These are phyloP conservation scores for Tremellales sp. DNA, from an alignment of 1,284 basidiomycete genomes.

Conservation along the genomic window DNA sequence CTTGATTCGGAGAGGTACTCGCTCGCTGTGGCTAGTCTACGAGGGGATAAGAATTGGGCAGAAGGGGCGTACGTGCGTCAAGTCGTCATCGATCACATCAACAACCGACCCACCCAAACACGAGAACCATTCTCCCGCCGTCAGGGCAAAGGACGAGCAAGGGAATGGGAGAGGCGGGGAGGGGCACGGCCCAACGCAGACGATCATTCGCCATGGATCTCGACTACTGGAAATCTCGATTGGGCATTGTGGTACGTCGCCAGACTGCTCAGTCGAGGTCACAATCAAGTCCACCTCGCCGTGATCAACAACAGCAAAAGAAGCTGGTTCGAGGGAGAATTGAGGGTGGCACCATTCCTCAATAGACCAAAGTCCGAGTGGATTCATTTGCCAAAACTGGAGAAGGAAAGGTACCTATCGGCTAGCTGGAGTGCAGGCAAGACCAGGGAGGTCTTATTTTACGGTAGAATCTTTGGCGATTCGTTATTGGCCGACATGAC, in stretches of 20 bases:
- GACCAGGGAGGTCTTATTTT: slow-evolving; percentile 17
- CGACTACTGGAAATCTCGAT: slow-evolving; percentile 5
- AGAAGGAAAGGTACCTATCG: background rate
- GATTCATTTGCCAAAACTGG: background rate
- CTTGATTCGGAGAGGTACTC: background rate
- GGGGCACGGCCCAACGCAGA: background rate
- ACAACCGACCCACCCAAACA: background rate
- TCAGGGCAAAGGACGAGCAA: too few relatives aligned
- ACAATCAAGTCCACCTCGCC: too few relatives aligned
- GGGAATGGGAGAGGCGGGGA: too few relatives aligned
- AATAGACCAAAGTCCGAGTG: background rate
- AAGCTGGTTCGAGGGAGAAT: background rate
- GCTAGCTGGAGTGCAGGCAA: slow-evolving; percentile 1
- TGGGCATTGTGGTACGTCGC: slow-evolving; percentile 13
- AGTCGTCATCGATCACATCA: slow-evolving; percentile 3
- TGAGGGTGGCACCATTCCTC: background rate
- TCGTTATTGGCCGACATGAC: slow-evolving; percentile 11
- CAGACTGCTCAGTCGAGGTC: background rate
- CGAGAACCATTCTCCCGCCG: background rate
- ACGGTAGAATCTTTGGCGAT: slow-evolving; percentile 21
- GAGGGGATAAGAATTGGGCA: background rate
- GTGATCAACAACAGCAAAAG: background rate
- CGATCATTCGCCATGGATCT: slow-evolving; percentile 6
- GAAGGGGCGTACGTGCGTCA: background rate
- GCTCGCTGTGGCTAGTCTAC: background rate